phyloP scores from a whole-genome alignment of 78 protist species.

The Protostelium mycophagum region DNA sequence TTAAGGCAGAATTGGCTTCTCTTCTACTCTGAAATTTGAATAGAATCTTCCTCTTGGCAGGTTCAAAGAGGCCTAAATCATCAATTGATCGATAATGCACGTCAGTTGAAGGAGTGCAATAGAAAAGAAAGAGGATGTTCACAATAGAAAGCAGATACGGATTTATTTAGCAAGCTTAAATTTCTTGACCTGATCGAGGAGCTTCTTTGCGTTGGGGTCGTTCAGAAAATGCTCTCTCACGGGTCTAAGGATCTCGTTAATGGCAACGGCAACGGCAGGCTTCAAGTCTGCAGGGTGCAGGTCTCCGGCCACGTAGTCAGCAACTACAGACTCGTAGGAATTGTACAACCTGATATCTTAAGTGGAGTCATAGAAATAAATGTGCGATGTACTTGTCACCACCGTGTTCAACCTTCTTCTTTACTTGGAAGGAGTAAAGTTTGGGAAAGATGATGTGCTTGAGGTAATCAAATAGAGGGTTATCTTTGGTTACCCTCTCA shows the following conservation, averaged over 20 bases:
- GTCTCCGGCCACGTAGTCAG: slow-evolving; percentile 18
- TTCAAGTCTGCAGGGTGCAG: slow-evolving; percentile 81
- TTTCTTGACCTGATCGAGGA: no score
- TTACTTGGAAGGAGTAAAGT: slow-evolving; percentile 9
- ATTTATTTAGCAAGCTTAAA: no score
- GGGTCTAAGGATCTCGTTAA: slow-evolving; percentile 81
- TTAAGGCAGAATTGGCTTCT: no score
- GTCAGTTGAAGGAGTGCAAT: no score
- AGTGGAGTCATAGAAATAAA: not conserved
- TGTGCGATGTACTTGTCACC: slow-evolving; percentile 5
- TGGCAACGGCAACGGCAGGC: slow-evolving; percentile 64
- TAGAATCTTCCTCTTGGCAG: no score
- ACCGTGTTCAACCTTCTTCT: slow-evolving; percentile 16
- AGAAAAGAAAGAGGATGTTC: no score
- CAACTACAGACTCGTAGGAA: slow-evolving; percentile 10
- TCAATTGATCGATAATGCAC: no score
- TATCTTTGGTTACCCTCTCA: slow-evolving; percentile 41
- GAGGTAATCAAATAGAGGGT: slow-evolving; percentile 46
- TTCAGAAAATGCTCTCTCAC: slow-evolving; percentile 76
- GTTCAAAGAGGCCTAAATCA: no score
- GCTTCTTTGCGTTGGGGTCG: slow-evolving; percentile 63
- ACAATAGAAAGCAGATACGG: no score
- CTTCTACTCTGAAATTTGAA: no score
- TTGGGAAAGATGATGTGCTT: slow-evolving; percentile 50
- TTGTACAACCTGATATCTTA: slow-evolving; percentile 8